Evolutionary conservation across 257 asterid species (phyloP).

Genomic region (Solanum clarkiae): DNA sequence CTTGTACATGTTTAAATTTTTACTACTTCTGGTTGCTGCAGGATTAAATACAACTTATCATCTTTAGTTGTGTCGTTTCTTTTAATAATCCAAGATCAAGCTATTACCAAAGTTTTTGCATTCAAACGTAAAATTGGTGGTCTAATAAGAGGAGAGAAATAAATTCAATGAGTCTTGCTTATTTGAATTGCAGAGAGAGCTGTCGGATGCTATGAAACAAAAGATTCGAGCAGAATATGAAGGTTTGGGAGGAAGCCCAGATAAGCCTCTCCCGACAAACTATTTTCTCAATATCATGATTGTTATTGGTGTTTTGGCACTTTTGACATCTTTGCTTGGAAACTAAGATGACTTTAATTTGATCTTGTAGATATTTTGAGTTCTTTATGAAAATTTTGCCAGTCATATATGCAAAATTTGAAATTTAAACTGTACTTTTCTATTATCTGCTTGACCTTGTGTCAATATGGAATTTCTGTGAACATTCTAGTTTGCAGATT

Average conservation of each 20-base stretch:
- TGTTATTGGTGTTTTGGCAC: slow-evolving; percentile 73
- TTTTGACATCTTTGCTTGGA: slow-evolving; percentile 57
- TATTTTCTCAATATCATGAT: slow-evolving; percentile 87
- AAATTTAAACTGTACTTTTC: not conserved
- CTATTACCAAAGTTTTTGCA: slow-evolving; percentile 35
- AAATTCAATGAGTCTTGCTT: slow-evolving; percentile 34
- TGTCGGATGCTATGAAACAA: slow-evolving; percentile 84
- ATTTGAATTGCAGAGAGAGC: slow-evolving; percentile 92
- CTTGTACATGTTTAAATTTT: slow-evolving; percentile 13
- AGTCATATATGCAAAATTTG: not conserved
- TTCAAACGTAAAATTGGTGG: slow-evolving; percentile 32
- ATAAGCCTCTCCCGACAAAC: slow-evolving; percentile 91
- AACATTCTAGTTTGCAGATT: not conserved
- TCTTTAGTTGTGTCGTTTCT: slow-evolving; percentile 38
- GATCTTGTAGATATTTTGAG: not conserved
- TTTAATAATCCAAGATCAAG: slow-evolving; percentile 46
- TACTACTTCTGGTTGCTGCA: slow-evolving; percentile 46
- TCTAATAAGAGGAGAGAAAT: slow-evolving; percentile 34
- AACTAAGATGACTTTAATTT: not conserved
- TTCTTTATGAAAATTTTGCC: not conserved
- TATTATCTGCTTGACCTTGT: not conserved
- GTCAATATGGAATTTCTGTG: not conserved
- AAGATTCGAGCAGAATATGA: slow-evolving; percentile 91
- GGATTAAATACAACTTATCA: slow-evolving; percentile 64
- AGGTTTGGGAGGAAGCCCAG: slow-evolving; percentile 87